These are phyloP conservation scores for Gossypium turneri DNA, from an alignment of 345 rosid species.

Conservation along the genomic window DNA sequence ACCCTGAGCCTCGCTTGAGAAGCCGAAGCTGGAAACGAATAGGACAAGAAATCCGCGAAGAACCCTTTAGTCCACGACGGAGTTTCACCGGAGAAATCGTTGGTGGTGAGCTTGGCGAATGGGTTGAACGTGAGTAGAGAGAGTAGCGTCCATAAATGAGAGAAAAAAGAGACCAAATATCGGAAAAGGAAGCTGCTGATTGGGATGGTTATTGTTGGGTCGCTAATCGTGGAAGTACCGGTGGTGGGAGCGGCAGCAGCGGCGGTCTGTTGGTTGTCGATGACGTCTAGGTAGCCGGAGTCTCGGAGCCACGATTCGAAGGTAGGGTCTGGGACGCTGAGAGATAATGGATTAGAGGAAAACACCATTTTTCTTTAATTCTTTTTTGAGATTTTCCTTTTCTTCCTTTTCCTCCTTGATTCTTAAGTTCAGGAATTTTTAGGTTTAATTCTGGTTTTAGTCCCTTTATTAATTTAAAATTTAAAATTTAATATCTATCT, in stretches of 20 bases:
- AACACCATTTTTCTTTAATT: conserved; percentile 24
- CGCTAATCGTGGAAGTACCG: conserved; percentile 18
- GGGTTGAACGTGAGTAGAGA: conserved; percentile 78
- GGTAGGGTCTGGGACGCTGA: conserved; percentile 69
- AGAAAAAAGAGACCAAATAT: conserved; percentile 41
- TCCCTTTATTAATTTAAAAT: neutral
- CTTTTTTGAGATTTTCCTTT: neutral
- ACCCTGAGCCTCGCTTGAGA: conserved; percentile 73
- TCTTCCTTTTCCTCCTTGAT: neutral
- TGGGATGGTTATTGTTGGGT: conserved; percentile 29
- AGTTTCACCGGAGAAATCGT: conserved; percentile 67
- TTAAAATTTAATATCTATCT: neutral
- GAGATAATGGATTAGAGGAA: conserved; percentile 58
- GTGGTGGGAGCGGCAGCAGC: conserved; percentile 27
- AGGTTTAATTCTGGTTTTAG: neutral
- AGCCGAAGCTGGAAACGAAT: conserved; percentile 72
- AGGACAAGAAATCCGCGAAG: conserved; percentile 60
- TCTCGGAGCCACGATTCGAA: conserved; percentile 95
- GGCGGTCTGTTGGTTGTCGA: conserved; percentile 53
- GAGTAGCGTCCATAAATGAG: conserved; percentile 38
- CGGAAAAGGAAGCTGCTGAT: conserved; percentile 28
- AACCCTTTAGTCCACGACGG: conserved; percentile 80
- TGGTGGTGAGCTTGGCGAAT: conserved; percentile 74
- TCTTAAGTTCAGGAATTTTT: neutral
- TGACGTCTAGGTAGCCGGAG: conserved; percentile 88